Evolutionary conservation across 73 alveolate genomes (phyloP), one percentile per base, ranked within the genome.

Genomic region (Tetrahymena malaccensis): DNA sequence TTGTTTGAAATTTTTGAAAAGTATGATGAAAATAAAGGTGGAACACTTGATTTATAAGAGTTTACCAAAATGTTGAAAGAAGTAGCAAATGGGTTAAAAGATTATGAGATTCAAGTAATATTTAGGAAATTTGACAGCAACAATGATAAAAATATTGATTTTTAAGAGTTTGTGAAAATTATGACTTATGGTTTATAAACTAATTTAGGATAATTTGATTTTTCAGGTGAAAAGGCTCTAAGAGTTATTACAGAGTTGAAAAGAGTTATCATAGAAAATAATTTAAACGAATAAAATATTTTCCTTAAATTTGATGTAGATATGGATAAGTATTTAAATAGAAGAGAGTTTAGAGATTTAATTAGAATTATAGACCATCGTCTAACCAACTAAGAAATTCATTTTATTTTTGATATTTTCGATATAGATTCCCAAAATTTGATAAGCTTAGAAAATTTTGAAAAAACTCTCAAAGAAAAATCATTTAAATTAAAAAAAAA

Each of bases 71-170:
- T 95, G 85, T 43, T 95, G 19, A 95, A 56, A 93, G 31, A 83
- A 11, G 94, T 95, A 35, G 97, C 94, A 12, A 94, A 94, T 21
- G 97, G 97, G 50, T 43, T 95, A 37, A 95, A 95, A 56, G 97
- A 95, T 95, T 89, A 95, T 89, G 97, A 95, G 89, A 95, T 95
- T 25, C 9, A 55, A 34, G 83, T 95, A 11, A 95, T 95, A 37
- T 95, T 95, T 89, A 34, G 94, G 13, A 95, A 89, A 55, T 95
- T 95, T 89, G 97, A 95, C 35, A 22, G 94, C 19, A 94, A 95
- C 44, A 34, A 40, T n/a, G 94, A 95, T 84, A 55, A 94, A 10
- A 43, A 94, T 34, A 44, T 95, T 12, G 94, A 94, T 95, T 95
- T 89, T 35, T 58, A 94, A 50, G 97, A 95, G 56, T 95, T 95